A percentile compares a stretch with the other conserved stretches of the same genome.
Conservation (phyloP, 2,329 filamentous ascomycete genomes). For the Ophiostoma piceae region DNA sequence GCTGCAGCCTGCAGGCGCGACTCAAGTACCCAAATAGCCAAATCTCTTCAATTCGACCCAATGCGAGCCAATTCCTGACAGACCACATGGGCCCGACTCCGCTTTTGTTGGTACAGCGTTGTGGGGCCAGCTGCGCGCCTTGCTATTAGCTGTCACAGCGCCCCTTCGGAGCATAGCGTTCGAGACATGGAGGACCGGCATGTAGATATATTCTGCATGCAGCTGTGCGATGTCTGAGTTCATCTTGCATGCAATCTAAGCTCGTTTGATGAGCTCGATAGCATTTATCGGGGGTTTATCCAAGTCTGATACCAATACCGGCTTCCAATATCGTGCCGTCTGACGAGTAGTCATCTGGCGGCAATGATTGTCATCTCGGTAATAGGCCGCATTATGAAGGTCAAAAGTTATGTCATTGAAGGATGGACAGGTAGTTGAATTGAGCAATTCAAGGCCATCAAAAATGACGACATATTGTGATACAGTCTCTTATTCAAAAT, state of each 20-base stretch:
- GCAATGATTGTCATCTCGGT: background rate
- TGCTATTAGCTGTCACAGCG: slow-evolving; percentile 9
- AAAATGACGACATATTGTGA: background rate
- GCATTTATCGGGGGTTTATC: background rate
- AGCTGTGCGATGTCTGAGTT: background rate
- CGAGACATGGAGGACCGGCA: slow-evolving; percentile 7
- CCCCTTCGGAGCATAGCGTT: slow-evolving; percentile 1
- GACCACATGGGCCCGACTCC: slow-evolving; percentile 19
- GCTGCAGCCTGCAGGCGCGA: slow-evolving; percentile 1
- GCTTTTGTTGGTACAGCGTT: slow-evolving; percentile 15
- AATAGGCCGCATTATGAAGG: background rate
- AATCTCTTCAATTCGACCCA: background rate
- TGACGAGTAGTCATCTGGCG: background rate
- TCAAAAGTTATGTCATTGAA: background rate
- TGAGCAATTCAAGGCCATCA: background rate
- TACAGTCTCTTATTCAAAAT: background rate
- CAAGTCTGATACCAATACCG: too few relatives aligned
- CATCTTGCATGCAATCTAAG: background rate
- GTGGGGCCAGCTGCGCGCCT: slow-evolving; percentile 13
- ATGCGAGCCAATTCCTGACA: slow-evolving; percentile 4
- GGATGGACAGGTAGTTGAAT: background rate
- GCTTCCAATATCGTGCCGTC: background rate
- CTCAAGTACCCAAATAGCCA: background rate
- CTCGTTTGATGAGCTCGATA: background rate
- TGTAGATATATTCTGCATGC: slow-evolving; percentile 5